Evolutionary conservation across 176 grass and related monocot species (phyloP), one percentile per base, ranked within the genome.

Genomic region (Oryza glumipatula): DNA sequence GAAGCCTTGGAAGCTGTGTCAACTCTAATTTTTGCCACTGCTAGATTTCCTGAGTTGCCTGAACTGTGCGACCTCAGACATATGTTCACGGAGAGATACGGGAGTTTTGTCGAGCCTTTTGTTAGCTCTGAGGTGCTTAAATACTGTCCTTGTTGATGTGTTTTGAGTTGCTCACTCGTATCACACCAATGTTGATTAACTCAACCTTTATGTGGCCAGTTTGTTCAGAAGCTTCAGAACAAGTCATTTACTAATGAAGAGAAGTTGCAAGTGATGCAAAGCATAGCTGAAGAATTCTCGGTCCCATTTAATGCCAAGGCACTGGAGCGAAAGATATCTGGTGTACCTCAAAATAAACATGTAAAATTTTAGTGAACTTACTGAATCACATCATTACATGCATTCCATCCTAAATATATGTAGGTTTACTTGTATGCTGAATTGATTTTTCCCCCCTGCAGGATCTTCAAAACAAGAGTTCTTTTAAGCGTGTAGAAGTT

Each of bases 1-100:
- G 97, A 99, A 94, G 94, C 92, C 15, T 79, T 88, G 88, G 97
- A 94, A 99, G 86, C 93, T 46, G 80, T 99, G 56, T 87, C 97
- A 70, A 99, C 97, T 76, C 63, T 99, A 80, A 96, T 94, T 81
- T 99, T 99, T 86, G 88, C 91, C 66, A 86, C 97, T 43, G 97
- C 97, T 47, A 94, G 97, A 91, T 99, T 94, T 88, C 81, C 94
- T 16, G 94, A 96, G 82, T 76, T 99, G 71, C 97, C 93, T 58
- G 97, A 99, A 84, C 82, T 99, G 67, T 89, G 94, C 82, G 88
- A 94, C 33, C 88, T 99, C 33, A 90, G 97, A 56, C 86, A 88
- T 84, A 61, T 85, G 38, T 96, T 99, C 74, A 89, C 72, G 19
- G 83, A 94, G 81, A 94, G 77, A 94, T 99, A 96, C 73, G 91